phyloP scores from a whole-genome alignment of 352 stramenopile genomes.

The Phytophthora litchii region DNA sequence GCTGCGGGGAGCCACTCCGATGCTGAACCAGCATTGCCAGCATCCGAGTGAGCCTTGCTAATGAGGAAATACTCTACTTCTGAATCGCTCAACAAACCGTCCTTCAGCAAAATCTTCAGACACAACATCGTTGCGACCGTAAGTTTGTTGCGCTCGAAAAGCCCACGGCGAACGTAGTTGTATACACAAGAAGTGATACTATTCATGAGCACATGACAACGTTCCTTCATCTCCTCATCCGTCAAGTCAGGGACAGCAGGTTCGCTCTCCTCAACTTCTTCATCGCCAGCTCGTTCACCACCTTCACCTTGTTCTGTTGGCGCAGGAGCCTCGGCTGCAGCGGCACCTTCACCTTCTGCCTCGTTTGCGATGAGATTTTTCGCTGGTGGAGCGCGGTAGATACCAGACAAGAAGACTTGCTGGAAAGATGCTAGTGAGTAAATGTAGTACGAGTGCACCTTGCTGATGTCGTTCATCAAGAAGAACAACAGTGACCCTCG shows the following conservation, averaged over 20 bases:
- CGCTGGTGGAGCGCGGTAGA: conserved; percentile 87
- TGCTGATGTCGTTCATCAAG: conserved; percentile 97
- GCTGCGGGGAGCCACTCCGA: conserved; percentile 92
- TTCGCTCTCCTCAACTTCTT: conserved; percentile 29
- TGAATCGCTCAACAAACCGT: conserved; percentile 76
- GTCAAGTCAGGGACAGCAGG: conserved; percentile 63
- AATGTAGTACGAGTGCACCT: conserved; percentile 98
- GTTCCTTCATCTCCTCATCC: conserved; percentile 89
- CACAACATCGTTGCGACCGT: conserved; percentile 95
- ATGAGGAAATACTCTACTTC: conserved; percentile 94
- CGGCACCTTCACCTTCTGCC: conserved; percentile 35
- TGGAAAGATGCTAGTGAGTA: conserved; percentile 97
- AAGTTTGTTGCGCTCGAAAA: conserved; percentile 96
- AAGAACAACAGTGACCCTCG: conserved; percentile 95
- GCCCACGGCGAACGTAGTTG: conserved; percentile 94
- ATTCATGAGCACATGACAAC: conserved; percentile 88
- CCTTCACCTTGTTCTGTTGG: conserved; percentile 16
- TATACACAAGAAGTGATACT: conserved; percentile 96
- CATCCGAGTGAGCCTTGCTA: conserved; percentile 83
- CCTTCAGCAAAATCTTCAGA: conserved; percentile 93
- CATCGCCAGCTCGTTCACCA: conserved; percentile 39
- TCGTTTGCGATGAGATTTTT: conserved; percentile 31
- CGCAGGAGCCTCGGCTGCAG: conserved; percentile 22
- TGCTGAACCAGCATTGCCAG: conserved; percentile 92
- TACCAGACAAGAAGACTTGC: conserved; percentile 95